phyloP scores from a whole-genome alignment of 345 rosid genomes.

The Eutrema japonicum region DNA sequence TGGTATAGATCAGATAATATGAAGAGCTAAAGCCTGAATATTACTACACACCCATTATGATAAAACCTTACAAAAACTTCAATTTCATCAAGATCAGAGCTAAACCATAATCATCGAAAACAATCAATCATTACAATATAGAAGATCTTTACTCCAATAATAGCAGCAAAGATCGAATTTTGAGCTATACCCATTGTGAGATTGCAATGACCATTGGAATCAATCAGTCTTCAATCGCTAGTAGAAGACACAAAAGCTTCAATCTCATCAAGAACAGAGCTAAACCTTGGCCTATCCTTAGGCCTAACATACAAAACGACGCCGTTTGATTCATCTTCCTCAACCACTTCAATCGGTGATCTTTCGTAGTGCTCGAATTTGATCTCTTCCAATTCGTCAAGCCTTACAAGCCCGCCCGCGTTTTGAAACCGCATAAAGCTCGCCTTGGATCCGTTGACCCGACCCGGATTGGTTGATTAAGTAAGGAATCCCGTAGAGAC shows the following conservation, averaged over 20 bases:
- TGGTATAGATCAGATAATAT: too few species aligned
- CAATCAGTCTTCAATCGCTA: slow-evolving; percentile 17
- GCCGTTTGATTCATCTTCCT: slow-evolving; percentile 12
- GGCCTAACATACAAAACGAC: slow-evolving; percentile 49
- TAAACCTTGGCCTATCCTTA: slow-evolving; percentile 45
- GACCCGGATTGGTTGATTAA: slow-evolving; percentile 59
- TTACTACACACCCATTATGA: too few species aligned
- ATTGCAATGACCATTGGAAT: not conserved
- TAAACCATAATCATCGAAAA: not conserved
- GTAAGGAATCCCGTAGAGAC: slow-evolving; percentile 75
- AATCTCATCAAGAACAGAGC: slow-evolving; percentile 49
- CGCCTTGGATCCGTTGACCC: slow-evolving; percentile 64
- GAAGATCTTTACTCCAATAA: not conserved
- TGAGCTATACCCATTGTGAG: not conserved
- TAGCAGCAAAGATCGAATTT: not conserved
- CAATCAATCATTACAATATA: not conserved
- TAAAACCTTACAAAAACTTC: slow-evolving; percentile 31
- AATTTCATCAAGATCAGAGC: slow-evolving; percentile 47
- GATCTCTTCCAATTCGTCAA: slow-evolving; percentile 72
- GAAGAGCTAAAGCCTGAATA: too few species aligned
- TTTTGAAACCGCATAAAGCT: slow-evolving; percentile 65
- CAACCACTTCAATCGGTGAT: slow-evolving; percentile 47
- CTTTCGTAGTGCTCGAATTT: slow-evolving; percentile 73
- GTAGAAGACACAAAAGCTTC: slow-evolving; percentile 47
- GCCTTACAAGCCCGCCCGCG: slow-evolving; percentile 56